Conservation (phyloP, 2,329 filamentous ascomycete genomes). For the Laburnicola sp. region DNA sequence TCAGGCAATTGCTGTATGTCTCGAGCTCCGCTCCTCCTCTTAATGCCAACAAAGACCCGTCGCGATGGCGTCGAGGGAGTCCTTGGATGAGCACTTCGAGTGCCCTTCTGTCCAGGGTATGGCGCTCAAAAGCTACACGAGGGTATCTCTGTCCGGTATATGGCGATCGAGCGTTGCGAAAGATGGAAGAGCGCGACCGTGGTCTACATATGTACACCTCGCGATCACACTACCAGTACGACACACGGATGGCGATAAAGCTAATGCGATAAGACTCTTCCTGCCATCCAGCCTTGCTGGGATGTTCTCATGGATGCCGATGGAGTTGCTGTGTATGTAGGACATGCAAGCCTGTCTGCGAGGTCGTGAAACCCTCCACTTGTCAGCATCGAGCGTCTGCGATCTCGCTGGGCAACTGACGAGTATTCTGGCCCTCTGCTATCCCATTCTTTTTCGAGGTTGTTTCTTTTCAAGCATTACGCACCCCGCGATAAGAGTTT, state of each 20-base stretch:
- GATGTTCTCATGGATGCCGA: neutral
- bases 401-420: neutral
- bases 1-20: neutral
- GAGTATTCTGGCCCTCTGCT: neutral
- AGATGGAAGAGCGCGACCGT: neutral
- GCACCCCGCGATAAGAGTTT: neutral
- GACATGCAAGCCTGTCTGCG: too few species aligned
- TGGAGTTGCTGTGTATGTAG: neutral
- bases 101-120: too few species aligned
- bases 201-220: neutral
- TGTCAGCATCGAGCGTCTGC: too few species aligned
- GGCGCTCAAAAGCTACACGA: too few species aligned
- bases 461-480: constrained; percentile 1
- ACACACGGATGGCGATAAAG: neutral
- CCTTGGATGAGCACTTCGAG: too few species aligned
- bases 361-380: too few species aligned
- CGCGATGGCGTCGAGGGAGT: too few species aligned
- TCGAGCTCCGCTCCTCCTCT: too few species aligned
- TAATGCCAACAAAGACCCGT: too few species aligned
- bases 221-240: neutral
- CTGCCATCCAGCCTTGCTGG: too few species aligned
- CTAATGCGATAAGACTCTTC: neutral
- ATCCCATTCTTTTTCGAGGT: neutral
- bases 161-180: too few species aligned
- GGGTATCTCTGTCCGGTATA: too few species aligned